These are phyloP conservation scores for Puccinia polysora DNA, from an alignment of 1,284 basidiomycete genomes.

Conservation along the genomic window DNA sequence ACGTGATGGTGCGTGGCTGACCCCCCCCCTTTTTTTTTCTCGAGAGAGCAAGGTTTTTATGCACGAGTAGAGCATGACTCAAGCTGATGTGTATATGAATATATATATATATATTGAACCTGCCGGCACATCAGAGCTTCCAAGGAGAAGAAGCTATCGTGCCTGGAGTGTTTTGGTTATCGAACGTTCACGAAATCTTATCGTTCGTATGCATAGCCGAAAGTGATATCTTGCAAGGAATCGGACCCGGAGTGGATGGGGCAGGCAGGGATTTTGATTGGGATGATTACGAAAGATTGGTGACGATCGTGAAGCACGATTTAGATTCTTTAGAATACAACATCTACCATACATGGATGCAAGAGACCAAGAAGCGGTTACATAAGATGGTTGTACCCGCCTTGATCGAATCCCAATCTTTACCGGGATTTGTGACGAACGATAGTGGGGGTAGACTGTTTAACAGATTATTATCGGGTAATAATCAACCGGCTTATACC, in stretches of 20 bases:
- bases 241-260: slow-evolving; percentile 85
- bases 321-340: slow-evolving; percentile 98
- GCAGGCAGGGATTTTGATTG: slow-evolving; percentile 89
- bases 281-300: slow-evolving; percentile 92
- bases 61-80: too few relatives aligned
- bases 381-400: slow-evolving; percentile 99
- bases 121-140: too few relatives aligned
- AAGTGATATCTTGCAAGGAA: slow-evolving; percentile 95
- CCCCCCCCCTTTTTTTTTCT: too few relatives aligned
- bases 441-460: slow-evolving; percentile 85
- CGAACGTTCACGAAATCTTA: slow-evolving; percentile 99
- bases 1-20: slow-evolving; percentile 85
- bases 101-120: too few relatives aligned
- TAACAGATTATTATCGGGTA: slow-evolving; percentile 81
- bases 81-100: too few relatives aligned
- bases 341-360: slow-evolving; percentile 99
- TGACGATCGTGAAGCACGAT: slow-evolving; percentile 97
- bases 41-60: too few relatives aligned
- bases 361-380: slow-evolving; percentile 93
- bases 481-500: slow-evolving; percentile 75
- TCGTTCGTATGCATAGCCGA: slow-evolving; percentile 99
- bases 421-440: slow-evolving; percentile 94
- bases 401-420: slow-evolving; percentile 90
- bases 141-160: slow-evolving; percentile 89
- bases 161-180: slow-evolving; percentile 97